Percentiles rank a stretch among this genome's conserved stretches.
Evolutionary conservation across 331 rosid genomes (phyloP).

Genomic region (Malus hybrid): DNA sequence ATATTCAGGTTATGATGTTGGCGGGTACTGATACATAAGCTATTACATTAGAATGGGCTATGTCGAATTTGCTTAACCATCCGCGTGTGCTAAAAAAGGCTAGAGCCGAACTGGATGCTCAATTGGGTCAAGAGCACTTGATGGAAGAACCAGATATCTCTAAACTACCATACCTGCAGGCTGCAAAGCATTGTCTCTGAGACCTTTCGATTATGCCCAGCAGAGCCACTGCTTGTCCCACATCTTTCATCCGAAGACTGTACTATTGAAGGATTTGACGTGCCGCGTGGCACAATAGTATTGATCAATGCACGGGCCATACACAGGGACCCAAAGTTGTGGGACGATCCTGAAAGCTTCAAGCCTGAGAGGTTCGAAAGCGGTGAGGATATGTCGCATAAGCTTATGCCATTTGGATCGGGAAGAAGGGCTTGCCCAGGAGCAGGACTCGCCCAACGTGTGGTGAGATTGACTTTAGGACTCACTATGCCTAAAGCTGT

Average conservation of each 20-base stretch:
- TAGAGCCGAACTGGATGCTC: conserved; percentile 27
- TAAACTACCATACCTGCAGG: conserved; percentile 31
- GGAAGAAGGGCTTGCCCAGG: conserved; percentile 64
- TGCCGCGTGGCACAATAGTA: conserved; percentile 37
- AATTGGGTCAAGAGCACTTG: conserved; percentile 18
- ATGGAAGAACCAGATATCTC: conserved; percentile 35
- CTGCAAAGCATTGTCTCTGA: conserved; percentile 34
- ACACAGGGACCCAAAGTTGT: conserved; percentile 40
- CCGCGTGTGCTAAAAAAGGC: conserved; percentile 35
- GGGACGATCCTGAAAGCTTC: conserved; percentile 34
- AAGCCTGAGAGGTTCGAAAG: conserved; percentile 43
- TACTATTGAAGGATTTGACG: conserved; percentile 26
- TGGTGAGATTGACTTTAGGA: conserved; percentile 38
- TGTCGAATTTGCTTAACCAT: conserved; percentile 44
- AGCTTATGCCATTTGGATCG: conserved; percentile 38
- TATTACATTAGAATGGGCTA: conserved; percentile 46
- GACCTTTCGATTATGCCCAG: conserved; percentile 36
- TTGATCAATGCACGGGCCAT: conserved; percentile 49
- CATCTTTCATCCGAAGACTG: conserved; percentile 42
- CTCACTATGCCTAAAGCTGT: conserved; percentile 28
- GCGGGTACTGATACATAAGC: conserved; percentile 54
- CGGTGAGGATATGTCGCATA: conserved; percentile 9
- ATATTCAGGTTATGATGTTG: conserved; percentile 24
- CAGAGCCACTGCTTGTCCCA: conserved; percentile 40
- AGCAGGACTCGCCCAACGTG: conserved; percentile 34